A percentile compares a stretch with the other conserved stretches of the same genome.
phyloP scores from a whole-genome alignment of 495 filamentous ascomycete species.

The Massariosphaeria phaeospora region DNA sequence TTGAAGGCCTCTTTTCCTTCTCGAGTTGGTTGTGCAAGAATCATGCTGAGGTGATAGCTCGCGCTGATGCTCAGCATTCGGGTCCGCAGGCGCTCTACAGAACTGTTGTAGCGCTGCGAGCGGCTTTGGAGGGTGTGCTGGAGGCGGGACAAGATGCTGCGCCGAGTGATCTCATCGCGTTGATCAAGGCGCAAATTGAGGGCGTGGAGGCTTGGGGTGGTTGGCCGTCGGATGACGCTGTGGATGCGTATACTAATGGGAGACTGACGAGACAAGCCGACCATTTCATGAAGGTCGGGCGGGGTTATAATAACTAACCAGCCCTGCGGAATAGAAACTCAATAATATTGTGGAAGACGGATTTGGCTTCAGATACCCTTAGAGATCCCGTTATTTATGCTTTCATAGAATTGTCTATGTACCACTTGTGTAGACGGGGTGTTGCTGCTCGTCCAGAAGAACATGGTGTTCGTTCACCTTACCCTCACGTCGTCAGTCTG shows the following conservation, averaged over 20 bases:
- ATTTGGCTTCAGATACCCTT: no score
- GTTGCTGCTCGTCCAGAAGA: no score
- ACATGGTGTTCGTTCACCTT: no score
- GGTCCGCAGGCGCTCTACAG: conserved; percentile 47
- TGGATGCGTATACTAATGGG: conserved; percentile 42
- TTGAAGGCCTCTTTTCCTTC: conserved; percentile 34
- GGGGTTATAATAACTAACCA: no score
- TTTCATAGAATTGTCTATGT: no score
- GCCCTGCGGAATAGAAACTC: no score
- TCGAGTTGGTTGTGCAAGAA: conserved; percentile 33
- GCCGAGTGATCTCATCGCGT: conserved; percentile 26
- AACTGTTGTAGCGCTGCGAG: conserved; percentile 49
- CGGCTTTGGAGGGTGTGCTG: conserved; percentile 48
- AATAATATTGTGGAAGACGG: no score
- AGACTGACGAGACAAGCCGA: neutral
- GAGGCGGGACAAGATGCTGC: conserved; percentile 10
- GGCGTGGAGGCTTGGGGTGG: conserved; percentile 46
- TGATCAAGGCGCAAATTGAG: conserved; percentile 45
- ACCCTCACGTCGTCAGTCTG: conserved; percentile 15
- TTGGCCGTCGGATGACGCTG: conserved; percentile 53
- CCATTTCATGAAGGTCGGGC: no score
- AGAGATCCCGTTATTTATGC: no score
- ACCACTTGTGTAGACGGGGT: no score
- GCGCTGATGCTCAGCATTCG: conserved; percentile 32
- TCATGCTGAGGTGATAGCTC: conserved; percentile 17